Percentiles rank a stretch among this genome's conserved stretches.
These are phyloP conservation scores for Euphorbia tirucalli DNA, from an alignment of 345 rosid species.

Conservation along the genomic window DNA sequence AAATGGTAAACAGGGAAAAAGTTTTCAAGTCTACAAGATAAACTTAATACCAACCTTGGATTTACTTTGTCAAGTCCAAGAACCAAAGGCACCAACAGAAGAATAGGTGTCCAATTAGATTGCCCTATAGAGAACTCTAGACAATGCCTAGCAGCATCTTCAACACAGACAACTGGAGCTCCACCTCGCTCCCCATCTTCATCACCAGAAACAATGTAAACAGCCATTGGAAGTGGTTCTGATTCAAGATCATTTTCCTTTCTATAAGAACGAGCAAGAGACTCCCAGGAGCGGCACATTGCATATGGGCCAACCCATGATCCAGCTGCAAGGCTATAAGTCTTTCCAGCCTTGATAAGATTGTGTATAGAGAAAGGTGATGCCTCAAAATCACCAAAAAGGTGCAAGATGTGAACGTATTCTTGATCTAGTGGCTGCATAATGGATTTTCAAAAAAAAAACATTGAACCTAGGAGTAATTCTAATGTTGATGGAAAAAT, in stretches of 20 bases:
- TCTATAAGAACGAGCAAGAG: constrained; percentile 51
- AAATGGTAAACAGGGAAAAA: not conserved
- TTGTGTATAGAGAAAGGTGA: constrained; percentile 80
- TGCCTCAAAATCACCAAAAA: constrained; percentile 70
- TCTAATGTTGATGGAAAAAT: not conserved
- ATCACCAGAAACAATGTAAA: constrained; percentile 84
- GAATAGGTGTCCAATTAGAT: constrained; percentile 71
- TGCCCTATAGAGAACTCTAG: constrained; percentile 60
- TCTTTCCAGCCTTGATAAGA: constrained; percentile 71
- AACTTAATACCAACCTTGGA: constrained; percentile 57
- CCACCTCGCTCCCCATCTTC: constrained; percentile 97
- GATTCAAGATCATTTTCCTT: constrained; percentile 37
- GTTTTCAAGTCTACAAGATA: constrained; percentile 1
- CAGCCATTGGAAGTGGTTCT: constrained; percentile 71
- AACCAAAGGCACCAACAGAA: constrained; percentile 92
- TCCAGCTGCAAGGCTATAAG: constrained; percentile 91
- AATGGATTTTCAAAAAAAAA: constrained; percentile 1
- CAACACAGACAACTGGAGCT: constrained; percentile 83
- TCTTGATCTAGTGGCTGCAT: constrained; percentile 63
- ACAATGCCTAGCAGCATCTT: constrained; percentile 72
- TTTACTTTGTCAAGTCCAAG: constrained; percentile 88
- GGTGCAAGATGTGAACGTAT: constrained; percentile 70
- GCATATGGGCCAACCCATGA: constrained; percentile 99
- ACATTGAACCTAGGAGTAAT: not conserved
- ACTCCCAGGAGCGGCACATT: constrained; percentile 83